Evolutionary conservation across 2,329 filamentous ascomycete species (phyloP), one percentile per base, ranked within the genome.

Genomic region (Alternaria triticimaculans): DNA sequence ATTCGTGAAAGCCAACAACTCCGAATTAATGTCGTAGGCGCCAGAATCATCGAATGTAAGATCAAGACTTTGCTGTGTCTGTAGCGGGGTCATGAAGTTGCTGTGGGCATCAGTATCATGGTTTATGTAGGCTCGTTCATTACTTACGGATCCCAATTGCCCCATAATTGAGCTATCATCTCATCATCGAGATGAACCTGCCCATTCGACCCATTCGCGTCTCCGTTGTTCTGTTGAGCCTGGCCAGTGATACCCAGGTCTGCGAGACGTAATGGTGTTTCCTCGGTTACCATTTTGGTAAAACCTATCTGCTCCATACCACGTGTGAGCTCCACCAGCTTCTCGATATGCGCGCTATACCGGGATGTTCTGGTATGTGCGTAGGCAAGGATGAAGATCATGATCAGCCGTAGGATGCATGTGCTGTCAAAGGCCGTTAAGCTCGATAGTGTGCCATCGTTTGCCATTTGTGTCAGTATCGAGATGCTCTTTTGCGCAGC

Each of bases 381-480:
- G 50, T 74, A 79, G 8, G 77, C 77, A 14, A 79, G 69, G 51
- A 79, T 75, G 59, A 78, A 80, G 4, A 80, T 75, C 67, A 79
- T 78, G 33, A 76, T 62, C 20, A 76, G 57, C 6, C 77, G 71
- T 6, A 80, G 65, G 9, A 79, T 60, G 53, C 76, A 76, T 1
- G 77, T 79, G 63, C 77, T 78, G 53, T 80, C 78, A 44, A 77
- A 78, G 5, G 76, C 76, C 2, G 76, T 79, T 2, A 79, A 59
- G 46, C 75, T 76, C 12, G 76, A 77, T 6, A 79, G 66, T 1
- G 66, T 73, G 21, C 68, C 60, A 30, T 72, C 68, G 2, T 44
- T 64, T 1, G 68, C 69, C 77, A 80, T 78, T 10, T 72, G 67
- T 18, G 74, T 68, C 25, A 78, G 60, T 5, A 80, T 72, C 0